Percentiles rank a stretch among this genome's conserved stretches.
phyloP scores from a whole-genome alignment of 345 rosid genomes.

The Pistacia integerrima region DNA sequence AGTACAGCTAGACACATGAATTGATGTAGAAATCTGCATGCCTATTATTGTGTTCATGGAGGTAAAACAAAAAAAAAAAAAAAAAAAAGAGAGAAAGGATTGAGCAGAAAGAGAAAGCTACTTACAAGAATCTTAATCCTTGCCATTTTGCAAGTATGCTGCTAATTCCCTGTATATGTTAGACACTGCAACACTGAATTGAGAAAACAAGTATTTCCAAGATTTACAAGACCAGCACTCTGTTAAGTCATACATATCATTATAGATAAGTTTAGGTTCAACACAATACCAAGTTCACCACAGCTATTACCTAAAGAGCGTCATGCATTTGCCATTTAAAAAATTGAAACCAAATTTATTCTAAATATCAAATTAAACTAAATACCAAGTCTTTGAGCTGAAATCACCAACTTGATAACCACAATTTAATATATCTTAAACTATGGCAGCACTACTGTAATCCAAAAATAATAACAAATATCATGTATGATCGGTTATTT shows the following conservation, averaged over 20 bases:
- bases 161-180: slow-evolving; percentile 91
- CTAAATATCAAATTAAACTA: neutral
- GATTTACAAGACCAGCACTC: slow-evolving; percentile 97
- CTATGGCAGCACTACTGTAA: no score
- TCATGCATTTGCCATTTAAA: neutral
- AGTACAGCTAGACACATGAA: neutral
- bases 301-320: neutral
- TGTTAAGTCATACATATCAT: slow-evolving; percentile 31
- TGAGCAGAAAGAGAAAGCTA: no score
- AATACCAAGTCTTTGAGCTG: neutral
- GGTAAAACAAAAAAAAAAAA: no score
- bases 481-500: no score
- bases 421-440: no score
- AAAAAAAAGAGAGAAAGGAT: no score
- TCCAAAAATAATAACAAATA: no score
- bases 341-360: neutral
- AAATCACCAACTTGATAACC: no score
- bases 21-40: neutral
- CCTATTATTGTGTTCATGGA: neutral
- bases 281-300: neutral
- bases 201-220: slow-evolving; percentile 97
- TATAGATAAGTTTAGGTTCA: neutral
- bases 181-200: slow-evolving; percentile 94
- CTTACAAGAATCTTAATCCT: no score
- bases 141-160: slow-evolving; percentile 66